Conservation (phyloP, 139 green algal species). For the Chlamydomonas urium region DNA sequence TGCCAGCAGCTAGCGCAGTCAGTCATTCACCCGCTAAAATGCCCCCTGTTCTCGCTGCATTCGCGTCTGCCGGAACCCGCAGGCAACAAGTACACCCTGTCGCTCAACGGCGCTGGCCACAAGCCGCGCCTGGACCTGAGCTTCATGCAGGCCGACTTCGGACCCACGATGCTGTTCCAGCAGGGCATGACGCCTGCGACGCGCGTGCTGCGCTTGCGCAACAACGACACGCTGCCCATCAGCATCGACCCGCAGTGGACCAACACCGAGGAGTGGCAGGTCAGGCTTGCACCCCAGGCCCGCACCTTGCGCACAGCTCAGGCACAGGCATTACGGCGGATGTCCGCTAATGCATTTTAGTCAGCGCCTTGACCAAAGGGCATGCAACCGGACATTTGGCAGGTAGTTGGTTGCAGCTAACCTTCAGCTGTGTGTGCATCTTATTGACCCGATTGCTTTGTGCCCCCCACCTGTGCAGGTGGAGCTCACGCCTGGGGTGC, state of each 20-base stretch:
- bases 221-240: conserved; percentile 65
- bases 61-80: too few species aligned
- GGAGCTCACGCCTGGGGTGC: conserved; percentile 9
- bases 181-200: conserved; percentile 48
- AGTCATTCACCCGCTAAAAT: too few species aligned
- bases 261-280: conserved; percentile 15
- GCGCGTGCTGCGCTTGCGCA: conserved; percentile 46
- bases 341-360: too few species aligned
- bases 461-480: conserved; percentile 14
- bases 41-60: too few species aligned
- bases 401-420: too few species aligned
- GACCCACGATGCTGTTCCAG: conserved; percentile 49
- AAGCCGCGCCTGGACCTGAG: conserved; percentile 64
- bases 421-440: too few species aligned
- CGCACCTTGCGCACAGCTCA: too few species aligned
- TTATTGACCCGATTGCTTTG: neutral
- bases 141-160: conserved; percentile 70
- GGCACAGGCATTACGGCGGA: too few species aligned
- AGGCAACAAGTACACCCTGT: conserved; percentile 48
- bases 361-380: too few species aligned
- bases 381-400: too few species aligned
- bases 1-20: too few species aligned
- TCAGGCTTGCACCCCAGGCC: too few species aligned
- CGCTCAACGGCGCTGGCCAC: conserved; percentile 58
- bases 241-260: conserved; percentile 32